Evolutionary conservation across 305 asterid species (phyloP).

Genomic region (Fraxinus greggii): DNA sequence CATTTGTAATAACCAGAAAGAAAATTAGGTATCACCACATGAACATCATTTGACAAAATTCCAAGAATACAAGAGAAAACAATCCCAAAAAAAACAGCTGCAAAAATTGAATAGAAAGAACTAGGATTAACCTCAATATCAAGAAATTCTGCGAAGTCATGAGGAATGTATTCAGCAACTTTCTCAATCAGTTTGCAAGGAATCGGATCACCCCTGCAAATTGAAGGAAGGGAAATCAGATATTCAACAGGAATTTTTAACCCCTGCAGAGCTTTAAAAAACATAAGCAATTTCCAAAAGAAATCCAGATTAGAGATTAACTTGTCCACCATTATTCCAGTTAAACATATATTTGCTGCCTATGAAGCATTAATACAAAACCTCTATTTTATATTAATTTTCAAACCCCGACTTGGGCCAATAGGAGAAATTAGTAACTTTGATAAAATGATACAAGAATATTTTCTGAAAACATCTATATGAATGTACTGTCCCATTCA

Average conservation of each 20-base stretch:
- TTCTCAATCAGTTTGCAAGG: constrained; percentile 71
- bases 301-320: background rate
- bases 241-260: constrained; percentile 1
- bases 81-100: constrained; percentile 17
- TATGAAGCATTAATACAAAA: background rate
- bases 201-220: constrained; percentile 92
- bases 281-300: background rate
- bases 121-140: constrained; percentile 44
- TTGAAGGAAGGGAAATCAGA: constrained; percentile 21
- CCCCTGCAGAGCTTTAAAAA: constrained; percentile 1
- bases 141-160: constrained; percentile 49
- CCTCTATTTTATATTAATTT: background rate
- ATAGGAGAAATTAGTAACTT: background rate
- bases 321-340: background rate
- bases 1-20: constrained; percentile 43
- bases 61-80: constrained; percentile 8
- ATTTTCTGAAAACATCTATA: background rate
- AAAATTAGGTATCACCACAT: constrained; percentile 19
- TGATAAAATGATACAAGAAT: background rate
- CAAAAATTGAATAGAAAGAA: constrained; percentile 21
- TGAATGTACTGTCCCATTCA: background rate
- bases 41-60: constrained; percentile 15
- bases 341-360: background rate
- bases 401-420: background rate
- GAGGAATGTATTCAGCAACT: constrained; percentile 77